These are phyloP conservation scores for Ophiostoma quercus DNA, from an alignment of 2,329 filamentous ascomycete genomes.

Conservation along the genomic window DNA sequence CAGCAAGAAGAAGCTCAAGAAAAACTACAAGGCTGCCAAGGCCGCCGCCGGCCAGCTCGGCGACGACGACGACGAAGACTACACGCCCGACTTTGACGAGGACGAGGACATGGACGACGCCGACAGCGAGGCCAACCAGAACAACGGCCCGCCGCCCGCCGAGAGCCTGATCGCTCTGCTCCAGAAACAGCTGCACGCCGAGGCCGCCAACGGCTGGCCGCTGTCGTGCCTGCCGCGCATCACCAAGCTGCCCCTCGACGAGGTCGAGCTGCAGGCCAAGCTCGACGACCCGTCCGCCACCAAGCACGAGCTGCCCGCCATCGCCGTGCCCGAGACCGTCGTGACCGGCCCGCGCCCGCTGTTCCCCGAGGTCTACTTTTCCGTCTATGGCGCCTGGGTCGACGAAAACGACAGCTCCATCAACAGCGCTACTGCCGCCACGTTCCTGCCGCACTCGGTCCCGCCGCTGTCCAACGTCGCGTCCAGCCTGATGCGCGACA, in stretches of 20 bases:
- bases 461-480: conserved; percentile 71
- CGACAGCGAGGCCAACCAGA: conserved; percentile 34
- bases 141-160: conserved; percentile 58
- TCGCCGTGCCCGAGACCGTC: conserved; percentile 71
- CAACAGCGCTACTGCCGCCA: conserved; percentile 37
- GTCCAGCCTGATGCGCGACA: conserved; percentile 77
- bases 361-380: conserved; percentile 91
- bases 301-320: conserved; percentile 72
- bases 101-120: conserved; percentile 13
- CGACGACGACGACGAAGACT: conserved; percentile 17
- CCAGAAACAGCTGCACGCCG: conserved; percentile 77
- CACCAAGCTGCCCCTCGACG: conserved; percentile 59
- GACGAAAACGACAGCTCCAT: conserved; percentile 15
- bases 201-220: conserved; percentile 70
- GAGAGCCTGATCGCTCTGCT: conserved; percentile 71
- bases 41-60: neutral
- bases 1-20: conserved; percentile 14
- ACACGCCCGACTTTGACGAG: conserved; percentile 1
- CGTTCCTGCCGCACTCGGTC: conserved; percentile 84
- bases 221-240: conserved; percentile 64
- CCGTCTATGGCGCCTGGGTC: conserved; percentile 58
- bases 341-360: conserved; percentile 67
- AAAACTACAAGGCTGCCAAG: conserved; percentile 15
- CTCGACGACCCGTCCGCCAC: conserved; percentile 49
- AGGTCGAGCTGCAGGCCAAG: conserved; percentile 56